Percentiles rank a stretch among this genome's conserved stretches.
These are phyloP conservation scores for Xylaria cubensis DNA, from an alignment of 495 filamentous ascomycete genomes.

Conservation along the genomic window DNA sequence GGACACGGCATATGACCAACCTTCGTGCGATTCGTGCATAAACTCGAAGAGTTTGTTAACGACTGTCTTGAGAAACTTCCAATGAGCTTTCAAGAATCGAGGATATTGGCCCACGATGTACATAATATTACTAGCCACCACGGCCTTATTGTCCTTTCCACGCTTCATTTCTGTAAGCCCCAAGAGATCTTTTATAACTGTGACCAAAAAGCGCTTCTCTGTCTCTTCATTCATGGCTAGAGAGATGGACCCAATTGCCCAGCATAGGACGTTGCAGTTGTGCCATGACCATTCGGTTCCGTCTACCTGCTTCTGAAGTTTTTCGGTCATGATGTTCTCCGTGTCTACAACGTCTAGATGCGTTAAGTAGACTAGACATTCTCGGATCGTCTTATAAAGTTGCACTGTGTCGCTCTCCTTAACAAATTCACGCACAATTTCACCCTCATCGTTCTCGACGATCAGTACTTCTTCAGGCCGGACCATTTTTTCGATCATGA, in stretches of 20 bases:
- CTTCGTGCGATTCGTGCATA: constrained; percentile 99
- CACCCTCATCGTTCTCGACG: constrained; percentile 98
- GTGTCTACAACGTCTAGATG: constrained; percentile 98
- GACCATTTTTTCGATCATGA: constrained; percentile 99
- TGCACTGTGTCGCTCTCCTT: constrained; percentile 99
- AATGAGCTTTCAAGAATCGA: constrained; percentile 96
- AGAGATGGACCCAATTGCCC: constrained; percentile 98
- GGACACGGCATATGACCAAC: constrained; percentile 50
- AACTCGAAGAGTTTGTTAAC: constrained; percentile 99
- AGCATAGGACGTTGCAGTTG: constrained; percentile 99
- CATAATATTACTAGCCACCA: constrained; percentile 99
- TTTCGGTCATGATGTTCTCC: constrained; percentile 98
- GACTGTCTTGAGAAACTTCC: constrained; percentile 99
- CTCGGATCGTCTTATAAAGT: constrained; percentile 97
- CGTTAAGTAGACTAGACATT: constrained; percentile 96
- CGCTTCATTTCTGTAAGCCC: constrained; percentile 98
- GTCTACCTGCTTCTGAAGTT: constrained; percentile 92
- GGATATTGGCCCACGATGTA: constrained; percentile 99
- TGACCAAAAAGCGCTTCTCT: constrained; percentile 96
- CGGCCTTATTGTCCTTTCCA: constrained; percentile 98
- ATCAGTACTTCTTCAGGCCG: constrained; percentile 97
- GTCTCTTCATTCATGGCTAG: constrained; percentile 99
- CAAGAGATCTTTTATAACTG: constrained; percentile 98
- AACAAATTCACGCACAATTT: constrained; percentile 98
- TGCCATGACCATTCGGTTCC: constrained; percentile 98